Evolutionary conservation across 768 basidiomycete species (phyloP), one percentile per base, ranked within the genome.

Genomic region (Lactifluus pinguis): DNA sequence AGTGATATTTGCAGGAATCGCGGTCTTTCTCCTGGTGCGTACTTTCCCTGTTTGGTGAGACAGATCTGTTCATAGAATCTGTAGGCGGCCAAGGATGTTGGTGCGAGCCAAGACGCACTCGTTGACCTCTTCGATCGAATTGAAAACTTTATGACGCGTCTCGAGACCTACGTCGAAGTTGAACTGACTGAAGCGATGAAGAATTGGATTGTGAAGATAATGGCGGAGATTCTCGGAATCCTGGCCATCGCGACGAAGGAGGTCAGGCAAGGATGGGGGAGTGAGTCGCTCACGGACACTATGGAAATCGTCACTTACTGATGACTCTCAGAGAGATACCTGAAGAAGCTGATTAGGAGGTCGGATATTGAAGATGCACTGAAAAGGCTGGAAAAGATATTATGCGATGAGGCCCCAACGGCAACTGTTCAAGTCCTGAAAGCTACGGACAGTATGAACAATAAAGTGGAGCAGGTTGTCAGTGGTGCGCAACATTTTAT

Each of bases 231-330:
- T 19, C 56, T 57, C 2, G 56, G 49, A 32, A 49, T 57, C 39
- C 39, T 57, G 19, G 56, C 56, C 0, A 50, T 57, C 7, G 56
- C 56, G 4, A 57, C 56, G 2, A 42, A 57, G 10, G 56, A 57
- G 39, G 42, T 57, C 19, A 57, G 30, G 4, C 29, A 17, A 32
- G 15, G 49, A 30, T 30, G 48, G n/a, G 49, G 39, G 29, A 49
- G 56, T 57, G 13, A 41, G 49, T 41, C n/a, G 0, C 15, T 30
- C 25, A 25, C 25, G 25, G n/a, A 1, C 38, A 15, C 8, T n/a
- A 39, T 17, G 17, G 2, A 32, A 15, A 4, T 9, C 50, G 6
- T 4, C 38, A 6, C 6, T 13, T 42, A 32, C 49, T 39, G 25
- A 42, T 21, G 1, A 15, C 1, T 3, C n/a, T 13, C 32, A 57